Evolutionary conservation across 768 basidiomycete genomes (phyloP), one percentile per base, ranked within the genome.

Genomic region (Lactifluus echinatus): DNA sequence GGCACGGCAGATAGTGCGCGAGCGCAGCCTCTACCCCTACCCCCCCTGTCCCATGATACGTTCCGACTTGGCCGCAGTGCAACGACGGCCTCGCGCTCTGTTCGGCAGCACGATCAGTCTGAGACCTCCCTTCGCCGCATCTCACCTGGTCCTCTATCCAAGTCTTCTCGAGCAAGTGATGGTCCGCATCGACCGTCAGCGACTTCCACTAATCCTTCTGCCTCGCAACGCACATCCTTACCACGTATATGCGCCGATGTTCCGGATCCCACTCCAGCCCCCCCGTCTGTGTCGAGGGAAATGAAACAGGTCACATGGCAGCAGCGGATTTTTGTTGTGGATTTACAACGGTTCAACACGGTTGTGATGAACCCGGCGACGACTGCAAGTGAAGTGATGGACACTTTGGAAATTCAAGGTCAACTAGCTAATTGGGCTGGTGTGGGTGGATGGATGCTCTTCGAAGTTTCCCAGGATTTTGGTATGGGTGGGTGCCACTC

Each of bases 391-490:
- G 87, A 92, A 54, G 80, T 94, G 6, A 70, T 95, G 53, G 73
- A 77, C 12, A 72, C 80, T 65, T 75, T 93, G 26, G 80, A 84
- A 40, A 71, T 71, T 17, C 81, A 86, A 66, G 89, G 87, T 11
- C 78, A 81, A 54, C 69, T 95, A 43, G 78, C 78, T 42, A 79
- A 79, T 45, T 80, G 77, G 71, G 71, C 70, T 2, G 80, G 79
- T 1, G 74, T 70, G n/a, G 83, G 77, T 4, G 84, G 81, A 6
- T 96, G 91, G 89, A 92, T 93, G 79, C 68, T 98, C 28, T 94
- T 81, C 68, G 95, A 98, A 72, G 70, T 94, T 28, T 89, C 89
- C 33, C 87, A 90, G 61, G 89, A 93, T 66, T 87, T 93, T 66
- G 93, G 93, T 57, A 87, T 94, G 84, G 93, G 93, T 94, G 67